Percentiles rank a stretch among this genome's conserved stretches.
Evolutionary conservation across 345 rosid species (phyloP).

Genomic region (Balakata baccata): DNA sequence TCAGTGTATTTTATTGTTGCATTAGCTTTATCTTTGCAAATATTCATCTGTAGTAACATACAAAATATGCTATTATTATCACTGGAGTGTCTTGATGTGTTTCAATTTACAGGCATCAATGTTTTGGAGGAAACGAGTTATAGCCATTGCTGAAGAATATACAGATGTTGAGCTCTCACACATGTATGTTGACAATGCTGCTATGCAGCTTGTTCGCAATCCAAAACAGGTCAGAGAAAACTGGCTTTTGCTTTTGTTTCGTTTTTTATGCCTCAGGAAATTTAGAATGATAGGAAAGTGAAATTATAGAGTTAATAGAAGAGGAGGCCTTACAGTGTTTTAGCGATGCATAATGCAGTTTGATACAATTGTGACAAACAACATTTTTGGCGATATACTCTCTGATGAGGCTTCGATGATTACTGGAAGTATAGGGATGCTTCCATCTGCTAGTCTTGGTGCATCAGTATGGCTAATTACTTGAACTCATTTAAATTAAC

Average conservation of each 20-base stretch:
- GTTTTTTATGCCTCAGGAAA: not conserved
- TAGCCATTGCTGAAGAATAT: constrained; percentile 68
- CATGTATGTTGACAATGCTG: constrained; percentile 99
- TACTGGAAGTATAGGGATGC: constrained; percentile 99
- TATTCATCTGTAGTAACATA: not conserved
- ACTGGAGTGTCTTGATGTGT: not conserved
- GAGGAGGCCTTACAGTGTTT: constrained; percentile 17
- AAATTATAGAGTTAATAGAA: not conserved
- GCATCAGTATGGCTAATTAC: constrained; percentile 45
- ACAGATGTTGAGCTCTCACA: constrained; percentile 93
- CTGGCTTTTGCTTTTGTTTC: no score
- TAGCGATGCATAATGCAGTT: constrained; percentile 55
- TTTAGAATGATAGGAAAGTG: constrained; percentile 5
- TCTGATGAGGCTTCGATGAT: constrained; percentile 98
- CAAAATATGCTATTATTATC: not conserved
- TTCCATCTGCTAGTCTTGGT: constrained; percentile 98
- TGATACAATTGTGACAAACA: constrained; percentile 93
- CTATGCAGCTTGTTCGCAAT: constrained; percentile 93
- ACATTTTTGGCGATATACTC: constrained; percentile 94
- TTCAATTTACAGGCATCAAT: constrained; percentile 64
- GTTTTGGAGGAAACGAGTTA: constrained; percentile 84
- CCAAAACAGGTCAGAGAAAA: constrained; percentile 71
- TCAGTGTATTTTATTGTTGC: not conserved
- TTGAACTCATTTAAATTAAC: not conserved
- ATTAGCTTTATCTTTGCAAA: no score